Conservation (phyloP, 192 early-diverging fungal species). For the Entomortierella chlamydospora region DNA sequence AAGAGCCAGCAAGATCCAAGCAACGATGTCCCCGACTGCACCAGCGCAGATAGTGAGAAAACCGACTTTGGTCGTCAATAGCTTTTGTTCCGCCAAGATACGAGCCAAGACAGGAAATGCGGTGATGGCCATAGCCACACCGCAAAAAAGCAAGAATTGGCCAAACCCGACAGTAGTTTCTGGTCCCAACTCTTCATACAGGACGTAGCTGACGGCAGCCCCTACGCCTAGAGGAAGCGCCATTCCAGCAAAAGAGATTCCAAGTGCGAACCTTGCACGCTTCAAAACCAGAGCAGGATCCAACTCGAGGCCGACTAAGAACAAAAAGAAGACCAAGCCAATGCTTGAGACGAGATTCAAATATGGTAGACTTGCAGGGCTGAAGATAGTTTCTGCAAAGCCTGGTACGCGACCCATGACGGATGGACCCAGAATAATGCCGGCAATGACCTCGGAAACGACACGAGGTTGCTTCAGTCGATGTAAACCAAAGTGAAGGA, state of each 20-base stretch:
- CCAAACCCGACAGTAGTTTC: constrained; percentile 38
- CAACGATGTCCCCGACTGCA: constrained; percentile 86
- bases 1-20: constrained; percentile 86
- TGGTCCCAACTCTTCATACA: constrained; percentile 54
- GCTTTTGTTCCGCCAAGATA: constrained; percentile 89
- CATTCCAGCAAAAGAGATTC: constrained; percentile 86
- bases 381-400: constrained; percentile 81
- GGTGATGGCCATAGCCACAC: constrained; percentile 53
- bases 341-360: constrained; percentile 85
- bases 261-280: constrained; percentile 64
- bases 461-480: constrained; percentile 85
- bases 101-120: constrained; percentile 95
- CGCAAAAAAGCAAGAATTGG: constrained; percentile 47
- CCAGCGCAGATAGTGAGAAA: constrained; percentile 86
- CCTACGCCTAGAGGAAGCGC: constrained; percentile 77
- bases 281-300: constrained; percentile 70
- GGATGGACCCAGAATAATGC: constrained; percentile 90
- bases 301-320: constrained; percentile 89
- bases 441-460: constrained; percentile 92
- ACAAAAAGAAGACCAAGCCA: constrained; percentile 90
- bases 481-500: constrained; percentile 71
- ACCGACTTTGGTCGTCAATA: constrained; percentile 84
- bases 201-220: constrained; percentile 53
- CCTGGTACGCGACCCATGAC: constrained; percentile 79
- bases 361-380: constrained; percentile 69